Conservation (phyloP, 495 filamentous ascomycete genomes). For the Cryomyces minteri region DNA sequence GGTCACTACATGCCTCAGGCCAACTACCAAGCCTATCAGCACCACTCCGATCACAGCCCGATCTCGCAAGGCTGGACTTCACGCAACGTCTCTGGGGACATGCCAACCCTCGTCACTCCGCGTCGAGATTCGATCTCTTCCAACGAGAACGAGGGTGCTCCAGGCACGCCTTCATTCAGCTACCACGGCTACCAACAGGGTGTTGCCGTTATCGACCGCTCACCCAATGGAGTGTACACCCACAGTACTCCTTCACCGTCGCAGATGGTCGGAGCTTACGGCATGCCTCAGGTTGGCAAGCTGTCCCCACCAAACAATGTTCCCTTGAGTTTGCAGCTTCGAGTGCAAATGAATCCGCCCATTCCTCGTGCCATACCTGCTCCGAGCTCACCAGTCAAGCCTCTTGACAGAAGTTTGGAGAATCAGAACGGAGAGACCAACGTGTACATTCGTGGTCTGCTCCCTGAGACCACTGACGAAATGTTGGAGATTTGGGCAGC, state of each 20-base stretch:
- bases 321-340: conserved; percentile 45
- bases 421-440: conserved; percentile 81
- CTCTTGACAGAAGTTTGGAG: conserved; percentile 76
- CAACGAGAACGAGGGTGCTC: conserved; percentile 36
- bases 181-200: conserved; percentile 36
- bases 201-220: conserved; percentile 41
- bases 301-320: conserved; percentile 25
- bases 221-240: conserved; percentile 24
- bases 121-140: conserved; percentile 36
- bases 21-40: conserved; percentile 17
- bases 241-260: conserved; percentile 40
- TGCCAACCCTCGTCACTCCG: conserved; percentile 24
- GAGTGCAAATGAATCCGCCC: conserved; percentile 54
- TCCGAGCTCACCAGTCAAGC: conserved; percentile 49
- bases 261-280: conserved; percentile 26
- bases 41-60: conserved; percentile 17
- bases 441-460: conserved; percentile 91
- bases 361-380: conserved; percentile 86
- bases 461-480: conserved; percentile 86
- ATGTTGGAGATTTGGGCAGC: conserved; percentile 63
- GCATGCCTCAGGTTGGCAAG: conserved; percentile 28
- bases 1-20: conserved; percentile 13
- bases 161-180: conserved; percentile 31
- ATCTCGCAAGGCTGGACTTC: conserved; percentile 21
- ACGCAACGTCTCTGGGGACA: conserved; percentile 18